phyloP scores from a whole-genome alignment of 2,329 filamentous ascomycete genomes.

The Gyromitra esculenta region DNA sequence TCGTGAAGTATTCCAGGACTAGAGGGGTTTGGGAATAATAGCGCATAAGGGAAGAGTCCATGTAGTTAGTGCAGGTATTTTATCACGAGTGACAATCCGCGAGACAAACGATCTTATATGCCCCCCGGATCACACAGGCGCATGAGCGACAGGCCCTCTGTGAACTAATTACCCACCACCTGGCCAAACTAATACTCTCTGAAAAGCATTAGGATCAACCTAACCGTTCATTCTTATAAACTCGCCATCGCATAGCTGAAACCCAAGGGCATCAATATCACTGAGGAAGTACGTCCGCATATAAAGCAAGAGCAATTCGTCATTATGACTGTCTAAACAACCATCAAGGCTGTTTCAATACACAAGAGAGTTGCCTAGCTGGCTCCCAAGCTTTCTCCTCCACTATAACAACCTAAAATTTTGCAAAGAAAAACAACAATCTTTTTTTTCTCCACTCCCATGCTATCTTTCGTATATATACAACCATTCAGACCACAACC shows the following conservation, averaged over 20 bases:
- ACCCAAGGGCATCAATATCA: not conserved
- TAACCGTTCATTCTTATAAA: not conserved
- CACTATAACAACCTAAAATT: conserved; percentile 11
- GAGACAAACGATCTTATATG: too few species aligned
- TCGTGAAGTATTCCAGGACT: too few species aligned
- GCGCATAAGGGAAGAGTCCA: too few species aligned
- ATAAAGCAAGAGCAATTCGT: conserved; percentile 21
- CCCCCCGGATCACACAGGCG: too few species aligned
- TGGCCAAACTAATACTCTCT: not conserved
- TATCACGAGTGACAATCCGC: too few species aligned
- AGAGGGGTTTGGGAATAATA: too few species aligned
- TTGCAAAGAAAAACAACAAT: conserved; percentile 1
- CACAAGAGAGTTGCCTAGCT: conserved; percentile 10
- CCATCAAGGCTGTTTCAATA: conserved; percentile 29
- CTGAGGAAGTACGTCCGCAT: not conserved
- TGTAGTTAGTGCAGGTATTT: too few species aligned
- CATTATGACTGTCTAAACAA: conserved; percentile 23
- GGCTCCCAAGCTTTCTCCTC: not conserved
- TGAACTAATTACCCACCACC: not conserved
- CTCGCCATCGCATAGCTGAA: too few species aligned
- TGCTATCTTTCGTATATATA: conserved; percentile 29
- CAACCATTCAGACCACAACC: conserved; percentile 5
- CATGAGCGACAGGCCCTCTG: too few species aligned
- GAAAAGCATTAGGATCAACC: not conserved
- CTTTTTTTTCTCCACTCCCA: not conserved